phyloP scores from a whole-genome alignment of 306 rosid species.

The Vigna hirtella region DNA sequence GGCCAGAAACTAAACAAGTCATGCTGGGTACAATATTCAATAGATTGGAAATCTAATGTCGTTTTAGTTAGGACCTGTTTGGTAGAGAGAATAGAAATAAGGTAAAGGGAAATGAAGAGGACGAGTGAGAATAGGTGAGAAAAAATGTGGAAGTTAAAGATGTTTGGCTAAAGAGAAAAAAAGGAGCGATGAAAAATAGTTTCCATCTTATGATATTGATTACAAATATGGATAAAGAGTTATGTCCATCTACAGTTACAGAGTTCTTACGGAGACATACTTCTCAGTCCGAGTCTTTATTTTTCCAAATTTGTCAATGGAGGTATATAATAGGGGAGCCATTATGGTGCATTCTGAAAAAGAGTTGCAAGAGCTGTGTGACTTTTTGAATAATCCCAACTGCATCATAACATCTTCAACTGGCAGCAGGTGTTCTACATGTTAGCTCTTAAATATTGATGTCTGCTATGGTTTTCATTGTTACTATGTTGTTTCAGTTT shows the following conservation, averaged over 20 bases:
- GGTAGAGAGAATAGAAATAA: too few species aligned
- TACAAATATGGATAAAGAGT: conserved; percentile 71
- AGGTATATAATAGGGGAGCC: conserved; percentile 58
- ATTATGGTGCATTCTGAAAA: conserved; percentile 54
- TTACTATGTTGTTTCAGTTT: not conserved
- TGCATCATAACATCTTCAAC: conserved; percentile 62
- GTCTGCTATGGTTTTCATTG: not conserved
- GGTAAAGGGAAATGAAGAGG: too few species aligned
- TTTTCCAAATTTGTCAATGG: conserved; percentile 55
- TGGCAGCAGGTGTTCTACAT: conserved; percentile 74
- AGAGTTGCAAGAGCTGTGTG: conserved; percentile 50
- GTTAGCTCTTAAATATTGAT: conserved; percentile 11
- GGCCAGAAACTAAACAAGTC: too few species aligned
- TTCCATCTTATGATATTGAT: conserved; percentile 52
- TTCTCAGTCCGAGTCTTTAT: conserved; percentile 55
- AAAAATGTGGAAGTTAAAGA: too few species aligned
- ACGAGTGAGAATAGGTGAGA: too few species aligned
- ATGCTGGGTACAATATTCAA: too few species aligned
- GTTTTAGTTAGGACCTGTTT: too few species aligned
- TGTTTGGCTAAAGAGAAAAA: too few species aligned
- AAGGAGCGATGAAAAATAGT: too few species aligned
- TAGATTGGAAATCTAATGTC: too few species aligned
- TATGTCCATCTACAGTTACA: conserved; percentile 51
- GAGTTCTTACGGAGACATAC: conserved; percentile 60
- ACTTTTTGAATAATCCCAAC: conserved; percentile 66